Evolutionary conservation across 345 rosid species (phyloP), one percentile per base, ranked within the genome.

Genomic region (Hypericum androsaemum): DNA sequence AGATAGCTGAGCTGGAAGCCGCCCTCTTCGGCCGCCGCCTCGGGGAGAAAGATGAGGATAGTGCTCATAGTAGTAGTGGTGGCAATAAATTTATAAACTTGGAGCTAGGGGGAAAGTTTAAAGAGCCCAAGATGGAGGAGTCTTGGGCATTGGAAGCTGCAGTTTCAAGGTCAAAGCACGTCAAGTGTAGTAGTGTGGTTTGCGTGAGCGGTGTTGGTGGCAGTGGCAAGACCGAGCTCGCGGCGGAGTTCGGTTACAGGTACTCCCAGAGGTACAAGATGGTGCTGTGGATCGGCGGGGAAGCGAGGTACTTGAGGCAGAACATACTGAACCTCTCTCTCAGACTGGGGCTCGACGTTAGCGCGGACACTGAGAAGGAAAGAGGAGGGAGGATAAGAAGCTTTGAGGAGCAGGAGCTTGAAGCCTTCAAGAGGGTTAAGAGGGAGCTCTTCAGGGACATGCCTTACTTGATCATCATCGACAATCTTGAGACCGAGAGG

Each of bases 241-340:
- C 86, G 15, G 82, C 82, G 60, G 97, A 89, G 52, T 89, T 80
- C 42, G 95, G 89, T 41, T 69, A 84, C 55, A 71, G 86, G 67
- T 76, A 81, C 65, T 74, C 80, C 43, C 94, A 83, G 63, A 80
- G 94, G 71, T 89, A 89, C 56, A 89, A 86, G 73, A 82, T 73
- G 94, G 87, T 86, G 12, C 63, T 89, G 60, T 89, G 98, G 95
- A 76, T 84, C 1, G 90, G 94, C 12, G 98, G 98, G 8, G 96
- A 89, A 69, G 84, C 84, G 44, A 63, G 83, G 48, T 82, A 84
- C 66, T 77, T 84, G 60, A 71, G 88, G 68, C 95, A 89, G 64
- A 86, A 89, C 69, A 59, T 89, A 67, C 51, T 89, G 68, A 89
- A 80, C 60, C 72, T 89, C 36, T 89, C 97, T 7, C 73, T 82